A percentile compares a stretch with the other conserved stretches of the same genome.
These are phyloP conservation scores for Bryum argenteum DNA, from an alignment of 225 moss, liverwort and hornwort genomes.

Conservation along the genomic window DNA sequence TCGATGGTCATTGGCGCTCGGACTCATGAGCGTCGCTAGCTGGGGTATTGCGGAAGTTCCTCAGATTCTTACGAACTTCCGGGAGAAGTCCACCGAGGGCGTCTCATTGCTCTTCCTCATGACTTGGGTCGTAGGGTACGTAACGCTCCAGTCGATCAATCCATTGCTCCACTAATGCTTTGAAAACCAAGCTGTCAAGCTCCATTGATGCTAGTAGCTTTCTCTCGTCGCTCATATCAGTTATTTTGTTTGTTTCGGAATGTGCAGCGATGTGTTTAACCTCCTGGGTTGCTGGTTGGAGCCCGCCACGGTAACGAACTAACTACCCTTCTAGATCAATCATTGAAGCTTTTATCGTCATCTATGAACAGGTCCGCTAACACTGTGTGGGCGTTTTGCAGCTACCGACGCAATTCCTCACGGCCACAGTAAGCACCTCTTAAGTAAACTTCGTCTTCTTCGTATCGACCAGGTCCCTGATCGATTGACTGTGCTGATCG, in stretches of 20 bases:
- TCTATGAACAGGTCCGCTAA: not conserved
- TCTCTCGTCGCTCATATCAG: too few relatives aligned
- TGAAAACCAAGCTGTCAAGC: too few relatives aligned
- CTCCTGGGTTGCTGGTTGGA: slow-evolving; percentile 86
- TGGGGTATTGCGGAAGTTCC: slow-evolving; percentile 96
- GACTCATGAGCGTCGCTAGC: slow-evolving; percentile 72
- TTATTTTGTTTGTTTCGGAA: not conserved
- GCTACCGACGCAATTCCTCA: slow-evolving; percentile 96
- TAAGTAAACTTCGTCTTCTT: not conserved
- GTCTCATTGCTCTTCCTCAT: slow-evolving; percentile 84
- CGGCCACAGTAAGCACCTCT: slow-evolving; percentile 63
- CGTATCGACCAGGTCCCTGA: not conserved
- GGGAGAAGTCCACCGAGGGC: slow-evolving; percentile 82
- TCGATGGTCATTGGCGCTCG: slow-evolving; percentile 62
- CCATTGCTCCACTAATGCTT: too few relatives aligned
- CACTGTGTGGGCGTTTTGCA: slow-evolving; percentile 28
- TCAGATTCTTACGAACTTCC: slow-evolving; percentile 89
- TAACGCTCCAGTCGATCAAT: too few relatives aligned
- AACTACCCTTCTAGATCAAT: not conserved
- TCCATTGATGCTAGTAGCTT: too few relatives aligned
- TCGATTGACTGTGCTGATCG: not conserved
- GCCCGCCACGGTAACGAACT: slow-evolving; percentile 67
- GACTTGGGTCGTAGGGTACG: slow-evolving; percentile 92
- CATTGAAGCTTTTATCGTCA: not conserved
- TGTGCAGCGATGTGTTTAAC: slow-evolving; percentile 81